phyloP scores from a whole-genome alignment of 805 yeast species.

The Cyberlindnera euphorbiae region DNA sequence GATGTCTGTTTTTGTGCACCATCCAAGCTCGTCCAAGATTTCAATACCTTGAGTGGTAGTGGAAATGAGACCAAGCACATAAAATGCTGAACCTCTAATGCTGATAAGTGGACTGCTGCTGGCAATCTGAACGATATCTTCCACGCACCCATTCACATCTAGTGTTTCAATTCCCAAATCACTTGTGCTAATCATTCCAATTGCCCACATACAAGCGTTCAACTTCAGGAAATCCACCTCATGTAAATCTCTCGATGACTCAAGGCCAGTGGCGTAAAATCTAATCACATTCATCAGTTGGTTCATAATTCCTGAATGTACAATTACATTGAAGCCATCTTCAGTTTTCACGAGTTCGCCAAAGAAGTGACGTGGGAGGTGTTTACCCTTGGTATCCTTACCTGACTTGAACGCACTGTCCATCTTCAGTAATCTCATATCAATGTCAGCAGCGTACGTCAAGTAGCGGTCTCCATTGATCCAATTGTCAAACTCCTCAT shows the following conservation, averaged over 20 bases:
- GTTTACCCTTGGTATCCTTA: constrained; percentile 9
- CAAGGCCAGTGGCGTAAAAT: constrained; percentile 26
- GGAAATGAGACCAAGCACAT: constrained; percentile 69
- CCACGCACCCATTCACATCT: constrained; percentile 47
- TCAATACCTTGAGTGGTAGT: constrained; percentile 77
- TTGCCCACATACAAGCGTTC: constrained; percentile 80
- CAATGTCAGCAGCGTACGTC: constrained; percentile 45
- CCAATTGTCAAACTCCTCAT: constrained; percentile 68
- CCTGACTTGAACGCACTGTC: constrained; percentile 15
- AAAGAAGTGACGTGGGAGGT: constrained; percentile 65
- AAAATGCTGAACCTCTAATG: constrained; percentile 72
- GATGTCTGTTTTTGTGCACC: constrained; percentile 52
- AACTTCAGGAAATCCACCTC: constrained; percentile 40
- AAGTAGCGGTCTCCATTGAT: constrained; percentile 38
- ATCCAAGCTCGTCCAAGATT: constrained; percentile 73
- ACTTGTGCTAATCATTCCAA: constrained; percentile 78
- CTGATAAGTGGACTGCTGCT: constrained; percentile 47
- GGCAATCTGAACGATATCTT: constrained; percentile 49
- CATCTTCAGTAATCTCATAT: constrained; percentile 30
- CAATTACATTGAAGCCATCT: constrained; percentile 67
- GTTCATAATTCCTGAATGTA: constrained; percentile 43
- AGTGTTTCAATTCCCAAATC: constrained; percentile 59
- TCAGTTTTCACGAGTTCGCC: constrained; percentile 75
- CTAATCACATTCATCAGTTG: constrained; percentile 34
- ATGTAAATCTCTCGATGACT: constrained; percentile 13